Conservation (phyloP, 345 rosid genomes). For the Aquilaria yunnanensis region DNA sequence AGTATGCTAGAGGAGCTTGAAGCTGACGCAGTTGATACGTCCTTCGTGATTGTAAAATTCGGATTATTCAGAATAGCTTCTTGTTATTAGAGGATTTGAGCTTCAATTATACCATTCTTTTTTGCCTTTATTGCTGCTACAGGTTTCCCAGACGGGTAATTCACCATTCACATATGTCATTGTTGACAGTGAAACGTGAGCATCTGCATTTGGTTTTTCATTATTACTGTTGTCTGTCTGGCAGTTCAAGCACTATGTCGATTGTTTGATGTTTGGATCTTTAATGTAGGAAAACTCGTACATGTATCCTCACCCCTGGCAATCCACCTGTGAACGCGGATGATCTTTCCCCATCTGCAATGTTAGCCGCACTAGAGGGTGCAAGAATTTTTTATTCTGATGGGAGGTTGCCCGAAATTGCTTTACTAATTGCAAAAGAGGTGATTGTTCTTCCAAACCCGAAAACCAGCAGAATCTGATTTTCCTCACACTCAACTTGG, state of each 20-base stretch:
- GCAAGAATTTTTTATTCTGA: constrained; percentile 64
- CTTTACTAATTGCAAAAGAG: constrained; percentile 62
- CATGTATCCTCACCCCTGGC: constrained; percentile 89
- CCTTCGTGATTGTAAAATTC: constrained; percentile 10
- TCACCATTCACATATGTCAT: constrained; percentile 84
- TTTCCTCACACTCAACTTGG: no score
- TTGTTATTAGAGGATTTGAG: no score
- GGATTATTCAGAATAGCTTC: no score
- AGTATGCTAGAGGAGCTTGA: constrained; percentile 14
- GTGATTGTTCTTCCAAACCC: constrained; percentile 26
- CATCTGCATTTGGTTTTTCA: no score
- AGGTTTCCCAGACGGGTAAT: constrained; percentile 76
- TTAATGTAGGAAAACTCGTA: constrained; percentile 75
- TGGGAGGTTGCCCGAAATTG: constrained; percentile 62
- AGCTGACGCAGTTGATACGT: constrained; percentile 12
- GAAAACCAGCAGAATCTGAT: background rate
- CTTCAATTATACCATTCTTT: no score
- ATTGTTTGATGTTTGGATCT: no score
- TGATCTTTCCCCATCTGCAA: constrained; percentile 42
- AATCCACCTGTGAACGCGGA: constrained; percentile 56
- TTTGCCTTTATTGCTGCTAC: constrained; percentile 1
- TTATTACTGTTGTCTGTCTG: no score
- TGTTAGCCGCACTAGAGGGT: constrained; percentile 52
- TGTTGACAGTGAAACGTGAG: constrained; percentile 80
- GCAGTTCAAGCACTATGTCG: no score